Percentiles rank a stretch among this genome's conserved stretches.
Conservation (phyloP, 345 rosid species). For the Anacardium occidentale region DNA sequence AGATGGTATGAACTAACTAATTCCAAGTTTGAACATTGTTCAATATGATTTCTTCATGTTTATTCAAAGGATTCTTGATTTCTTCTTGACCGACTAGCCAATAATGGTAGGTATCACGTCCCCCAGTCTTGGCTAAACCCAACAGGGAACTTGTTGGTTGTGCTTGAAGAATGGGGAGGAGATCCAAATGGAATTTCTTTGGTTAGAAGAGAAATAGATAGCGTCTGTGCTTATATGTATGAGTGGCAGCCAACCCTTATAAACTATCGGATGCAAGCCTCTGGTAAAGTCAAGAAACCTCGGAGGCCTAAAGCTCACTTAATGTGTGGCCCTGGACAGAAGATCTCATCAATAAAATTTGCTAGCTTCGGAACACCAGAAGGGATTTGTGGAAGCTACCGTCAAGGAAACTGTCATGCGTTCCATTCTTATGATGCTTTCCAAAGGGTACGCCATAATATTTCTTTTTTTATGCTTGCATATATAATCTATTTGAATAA, state of each 20-base stretch:
- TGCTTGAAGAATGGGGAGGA: conserved; percentile 99
- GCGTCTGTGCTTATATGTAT: conserved; percentile 77
- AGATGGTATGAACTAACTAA: conserved; percentile 39
- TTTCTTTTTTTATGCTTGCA: neutral
- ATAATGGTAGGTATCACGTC: conserved; percentile 70
- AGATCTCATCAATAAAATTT: conserved; percentile 73
- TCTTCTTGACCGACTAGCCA: neutral
- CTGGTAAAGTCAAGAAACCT: conserved; percentile 78
- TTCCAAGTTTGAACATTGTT: conserved; percentile 3
- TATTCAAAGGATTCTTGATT: neutral
- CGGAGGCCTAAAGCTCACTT: conserved; percentile 85
- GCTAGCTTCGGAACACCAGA: conserved; percentile 96
- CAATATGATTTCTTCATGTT: neutral
- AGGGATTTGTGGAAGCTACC: conserved; percentile 90
- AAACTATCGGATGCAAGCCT: conserved; percentile 76
- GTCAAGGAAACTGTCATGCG: conserved; percentile 83
- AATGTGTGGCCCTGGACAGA: conserved; percentile 76
- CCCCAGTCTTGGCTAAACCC: conserved; percentile 95
- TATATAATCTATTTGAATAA: neutral
- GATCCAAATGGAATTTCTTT: conserved; percentile 79
- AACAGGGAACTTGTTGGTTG: conserved; percentile 79
- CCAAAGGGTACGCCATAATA: conserved; percentile 56
- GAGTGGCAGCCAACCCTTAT: conserved; percentile 96
- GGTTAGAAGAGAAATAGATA: conserved; percentile 81
- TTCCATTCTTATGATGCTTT: conserved; percentile 92